Base-by-base conservation (phyloP, 257 asterid species). In the Capsicum chinense region DNA sequence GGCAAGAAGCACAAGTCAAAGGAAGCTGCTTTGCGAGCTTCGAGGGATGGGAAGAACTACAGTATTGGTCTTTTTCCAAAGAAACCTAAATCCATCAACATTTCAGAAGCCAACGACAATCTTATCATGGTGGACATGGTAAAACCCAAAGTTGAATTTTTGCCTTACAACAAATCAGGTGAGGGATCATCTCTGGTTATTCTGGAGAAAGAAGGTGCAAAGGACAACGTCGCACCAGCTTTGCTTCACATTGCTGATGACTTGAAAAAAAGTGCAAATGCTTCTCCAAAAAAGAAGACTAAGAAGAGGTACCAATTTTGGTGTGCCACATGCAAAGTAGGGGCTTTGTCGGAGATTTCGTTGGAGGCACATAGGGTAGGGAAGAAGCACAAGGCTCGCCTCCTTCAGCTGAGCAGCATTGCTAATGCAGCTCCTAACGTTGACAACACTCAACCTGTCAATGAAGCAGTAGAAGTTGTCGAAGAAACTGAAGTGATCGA, bases 1-100 rank as follows among this genome's bases (percentile, higher is more conserved):
- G 98, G 96, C 62, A 94, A 86, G 89, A 93, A 87, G 69, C 97
- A 93, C 90, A 91, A 91, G 85, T 57, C 88, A 7, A 93, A 89
- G 86, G 93, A 88, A 87, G 91, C 91, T 50, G 91, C 88, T 19
- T 67, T 84, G 83, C 82, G 60, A 82, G 85, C 87, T 42, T 84
- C 58, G 82, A 86, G 42, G 19, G 56, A 79, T 3, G 90, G 88
- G 0, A 84, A 88, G 64, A 89, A 88, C 60, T 88, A 79, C 35
- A 85, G 80, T 17, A 86, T 89, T 2, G 93, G 93, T 5, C 81
- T 88, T 54, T 79, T 74, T 16, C 85, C 90, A 5, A 86, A 90
- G 83, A 86, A 83, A 79, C 63, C 85, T 50, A 71, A 79, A 19
- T 17, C 84, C n/a, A 44, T 13, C 68, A 37, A 52, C 35, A 56